A percentile compares a stretch with the other conserved stretches of the same genome.
phyloP scores from a whole-genome alignment of 495 filamentous ascomycete species.

The Penicillium atrosanguineum region DNA sequence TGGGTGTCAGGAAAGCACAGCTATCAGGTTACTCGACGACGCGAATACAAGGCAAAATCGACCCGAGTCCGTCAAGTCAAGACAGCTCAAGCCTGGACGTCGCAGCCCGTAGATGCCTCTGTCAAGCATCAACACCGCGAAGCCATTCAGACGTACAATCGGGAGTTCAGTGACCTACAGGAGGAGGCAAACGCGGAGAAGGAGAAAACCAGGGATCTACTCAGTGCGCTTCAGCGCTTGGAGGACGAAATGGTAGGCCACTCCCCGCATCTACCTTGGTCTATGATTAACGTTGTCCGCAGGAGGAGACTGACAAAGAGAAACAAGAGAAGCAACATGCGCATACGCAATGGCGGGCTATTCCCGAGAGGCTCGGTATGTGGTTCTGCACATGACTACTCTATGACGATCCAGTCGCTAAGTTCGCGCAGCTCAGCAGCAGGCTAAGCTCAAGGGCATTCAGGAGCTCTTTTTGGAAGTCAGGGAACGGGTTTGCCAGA shows the following conservation, averaged over 20 bases:
- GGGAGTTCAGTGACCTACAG: constrained; percentile 39
- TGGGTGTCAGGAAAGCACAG: constrained; percentile 62
- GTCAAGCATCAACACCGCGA: constrained; percentile 52
- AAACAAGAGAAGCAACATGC: constrained; percentile 59
- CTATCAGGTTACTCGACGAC: constrained; percentile 60
- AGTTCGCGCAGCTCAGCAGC: constrained; percentile 47
- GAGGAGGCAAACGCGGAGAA: constrained; percentile 29
- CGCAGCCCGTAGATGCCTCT: constrained; percentile 66
- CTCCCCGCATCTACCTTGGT: background rate
- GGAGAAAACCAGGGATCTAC: constrained; percentile 42
- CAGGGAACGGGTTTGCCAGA: constrained; percentile 34
- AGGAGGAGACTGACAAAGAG: constrained; percentile 49
- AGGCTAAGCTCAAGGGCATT: constrained; percentile 45
- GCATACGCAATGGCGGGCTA: constrained; percentile 55
- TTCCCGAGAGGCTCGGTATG: constrained; percentile 70
- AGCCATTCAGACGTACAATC: constrained; percentile 41
- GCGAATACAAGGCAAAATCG: constrained; percentile 70
- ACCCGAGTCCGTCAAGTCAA: constrained; percentile 56
- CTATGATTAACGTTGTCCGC: constrained; percentile 15
- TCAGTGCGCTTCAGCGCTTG: constrained; percentile 9
- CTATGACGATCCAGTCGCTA: constrained; percentile 6
- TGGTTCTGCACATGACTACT: background rate
- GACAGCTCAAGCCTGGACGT: constrained; percentile 66
- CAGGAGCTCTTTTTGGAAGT: constrained; percentile 43
- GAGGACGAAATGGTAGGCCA: constrained; percentile 40